phyloP scores from a whole-genome alignment of 805 yeast species.

The Komagataella kurtzmanii region DNA sequence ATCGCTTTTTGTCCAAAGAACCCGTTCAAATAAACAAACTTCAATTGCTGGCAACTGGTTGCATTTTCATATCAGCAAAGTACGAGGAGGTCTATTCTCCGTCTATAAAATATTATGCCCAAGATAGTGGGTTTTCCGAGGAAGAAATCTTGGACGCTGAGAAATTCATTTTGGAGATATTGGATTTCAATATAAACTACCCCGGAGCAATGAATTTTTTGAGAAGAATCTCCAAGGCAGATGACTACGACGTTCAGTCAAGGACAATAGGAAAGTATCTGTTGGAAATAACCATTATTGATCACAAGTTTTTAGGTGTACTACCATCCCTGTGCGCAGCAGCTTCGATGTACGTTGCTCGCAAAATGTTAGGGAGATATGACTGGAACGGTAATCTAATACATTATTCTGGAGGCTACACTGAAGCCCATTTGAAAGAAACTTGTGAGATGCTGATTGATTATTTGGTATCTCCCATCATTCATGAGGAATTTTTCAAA shows the following conservation, averaged over 20 bases:
- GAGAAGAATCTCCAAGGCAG: constrained; percentile 82
- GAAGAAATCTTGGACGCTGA: constrained; percentile 79
- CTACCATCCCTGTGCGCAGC: constrained; percentile 78
- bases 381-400: constrained; percentile 81
- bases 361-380: constrained; percentile 50
- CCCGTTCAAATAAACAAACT: constrained; percentile 64
- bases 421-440: constrained; percentile 57
- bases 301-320: constrained; percentile 57
- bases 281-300: constrained; percentile 65
- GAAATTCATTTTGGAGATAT: constrained; percentile 55
- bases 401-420: constrained; percentile 86
- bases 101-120: constrained; percentile 72
- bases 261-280: constrained; percentile 80
- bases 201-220: constrained; percentile 88
- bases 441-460: constrained; percentile 65
- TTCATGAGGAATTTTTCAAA: constrained; percentile 85
- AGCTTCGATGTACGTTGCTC: constrained; percentile 73
- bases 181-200: constrained; percentile 65
- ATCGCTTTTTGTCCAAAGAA: constrained; percentile 68
- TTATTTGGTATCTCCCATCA: constrained; percentile 67
- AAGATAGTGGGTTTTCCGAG: constrained; percentile 75
- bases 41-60: constrained; percentile 77
- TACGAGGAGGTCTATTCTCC: constrained; percentile 89
- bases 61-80: constrained; percentile 82
- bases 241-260: constrained; percentile 72